phyloP scores from a whole-genome alignment of 2,329 filamentous ascomycete genomes.

The Arthroderma sp. region DNA sequence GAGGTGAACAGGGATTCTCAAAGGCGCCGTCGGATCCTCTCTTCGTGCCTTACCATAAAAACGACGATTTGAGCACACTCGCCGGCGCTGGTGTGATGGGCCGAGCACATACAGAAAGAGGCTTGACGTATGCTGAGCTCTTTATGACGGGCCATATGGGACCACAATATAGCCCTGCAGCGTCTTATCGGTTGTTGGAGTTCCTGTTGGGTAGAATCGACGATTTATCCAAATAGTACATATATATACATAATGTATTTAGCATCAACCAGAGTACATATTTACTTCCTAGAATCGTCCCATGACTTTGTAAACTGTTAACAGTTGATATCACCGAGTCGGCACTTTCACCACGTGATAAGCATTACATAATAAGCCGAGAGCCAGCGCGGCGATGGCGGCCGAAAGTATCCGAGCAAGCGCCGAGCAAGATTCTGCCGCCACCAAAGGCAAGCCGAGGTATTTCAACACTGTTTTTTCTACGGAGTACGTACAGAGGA shows the following conservation, averaged over 20 bases:
- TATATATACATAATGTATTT: not conserved
- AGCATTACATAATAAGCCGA: no score
- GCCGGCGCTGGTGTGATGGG: conserved; percentile 57
- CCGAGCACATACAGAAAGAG: conserved; percentile 57
- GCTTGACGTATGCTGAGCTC: conserved; percentile 57
- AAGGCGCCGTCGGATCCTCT: conserved; percentile 46
- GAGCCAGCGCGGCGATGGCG: no score
- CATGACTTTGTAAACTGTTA: not conserved
- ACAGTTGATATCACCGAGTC: no score
- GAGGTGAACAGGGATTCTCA: conserved; percentile 57
- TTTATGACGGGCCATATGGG: conserved; percentile 48
- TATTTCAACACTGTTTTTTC: not conserved
- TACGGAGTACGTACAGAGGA: no score
- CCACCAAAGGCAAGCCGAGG: not conserved
- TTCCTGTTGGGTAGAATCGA: conserved; percentile 54
- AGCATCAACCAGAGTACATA: not conserved
- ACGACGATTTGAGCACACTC: conserved; percentile 32
- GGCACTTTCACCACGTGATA: no score
- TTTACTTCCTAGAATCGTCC: not conserved
- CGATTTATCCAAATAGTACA: conserved; percentile 4
- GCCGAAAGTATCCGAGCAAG: no score
- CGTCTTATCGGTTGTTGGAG: conserved; percentile 54
- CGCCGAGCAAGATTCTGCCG: no score
- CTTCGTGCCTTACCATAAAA: conserved; percentile 52
- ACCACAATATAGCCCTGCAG: conserved; percentile 30